Percentiles rank a stretch among this genome's conserved stretches.
Conservation (phyloP, 495 filamentous ascomycete genomes). For the Penicillium dipodomyicola region DNA sequence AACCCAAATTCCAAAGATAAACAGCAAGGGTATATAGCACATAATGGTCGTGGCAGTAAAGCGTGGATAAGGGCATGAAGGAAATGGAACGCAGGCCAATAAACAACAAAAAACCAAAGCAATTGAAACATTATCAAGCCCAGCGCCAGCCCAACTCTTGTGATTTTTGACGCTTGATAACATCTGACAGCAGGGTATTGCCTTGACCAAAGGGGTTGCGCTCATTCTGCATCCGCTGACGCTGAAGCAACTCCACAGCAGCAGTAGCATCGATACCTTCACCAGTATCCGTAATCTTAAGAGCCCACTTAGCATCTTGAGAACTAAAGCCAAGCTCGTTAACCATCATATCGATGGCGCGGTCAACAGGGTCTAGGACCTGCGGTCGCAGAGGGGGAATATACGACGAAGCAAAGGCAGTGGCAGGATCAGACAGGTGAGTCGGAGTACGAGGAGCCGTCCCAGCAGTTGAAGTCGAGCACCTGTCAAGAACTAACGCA, state of each 20-base stretch:
- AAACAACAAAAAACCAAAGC: neutral
- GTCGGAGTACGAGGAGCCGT: constrained; percentile 17
- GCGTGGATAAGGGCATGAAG: neutral
- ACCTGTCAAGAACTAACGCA: constrained; percentile 15
- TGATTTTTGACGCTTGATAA: constrained; percentile 31
- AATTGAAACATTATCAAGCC: constrained; percentile 19
- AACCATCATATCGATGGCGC: constrained; percentile 48
- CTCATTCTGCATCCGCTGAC: constrained; percentile 38
- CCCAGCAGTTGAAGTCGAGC: constrained; percentile 16
- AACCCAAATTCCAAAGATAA: neutral
- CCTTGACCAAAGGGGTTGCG: constrained; percentile 19
- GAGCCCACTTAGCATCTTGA: constrained; percentile 50
- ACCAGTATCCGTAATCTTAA: constrained; percentile 53
- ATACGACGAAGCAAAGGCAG: neutral
- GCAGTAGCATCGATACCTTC: constrained; percentile 49
- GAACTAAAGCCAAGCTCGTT: constrained; percentile 47
- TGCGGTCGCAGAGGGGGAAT: constrained; percentile 32
- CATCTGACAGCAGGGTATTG: constrained; percentile 28
- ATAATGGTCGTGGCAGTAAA: neutral
- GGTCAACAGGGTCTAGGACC: constrained; percentile 53
- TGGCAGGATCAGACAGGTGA: neutral
- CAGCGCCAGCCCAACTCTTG: constrained; percentile 41
- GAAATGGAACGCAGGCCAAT: neutral
- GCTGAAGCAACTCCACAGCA: constrained; percentile 44
- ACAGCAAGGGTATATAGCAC: constrained; percentile 8